Evolutionary conservation across 2,329 filamentous ascomycete species (phyloP), one percentile per base, ranked within the genome.

Genomic region (Ophiostoma perfectum): DNA sequence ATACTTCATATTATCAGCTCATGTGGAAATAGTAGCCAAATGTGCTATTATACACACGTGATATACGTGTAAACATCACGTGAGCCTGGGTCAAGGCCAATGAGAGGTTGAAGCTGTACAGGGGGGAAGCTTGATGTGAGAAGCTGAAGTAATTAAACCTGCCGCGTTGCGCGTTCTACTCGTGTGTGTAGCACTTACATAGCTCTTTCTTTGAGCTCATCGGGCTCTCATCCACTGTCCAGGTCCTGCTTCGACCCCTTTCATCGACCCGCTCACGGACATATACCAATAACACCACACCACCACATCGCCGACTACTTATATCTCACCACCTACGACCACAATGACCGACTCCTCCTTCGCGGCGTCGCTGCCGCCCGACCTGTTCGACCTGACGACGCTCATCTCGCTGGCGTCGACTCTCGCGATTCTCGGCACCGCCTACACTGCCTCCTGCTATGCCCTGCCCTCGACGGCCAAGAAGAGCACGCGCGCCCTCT

Each of bases 401-500:
- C 79, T 88, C 71, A 74, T 84, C 71, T 88, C 86, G 52, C 83
- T 89, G 63, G 78, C 80, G 64, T 82, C 82, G 16, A 86, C 84
- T 6, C 74, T 87, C 69, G 80, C 80, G 72, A 83, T 89, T 72
- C 77, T 85, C 18, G 74, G 77, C 67, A 75, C 79, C 68, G 84
- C 85, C 67, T 85, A 86, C 75, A 72, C 72, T 38, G 74, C 81
- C 36, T 87, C 86, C 9, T 79, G 79, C 42, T 73, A 71, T 65
- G 78, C 80, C 36, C 79, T 86, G 36, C 77, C 88, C 4, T 75
- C 81, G 0, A 79, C 84, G 1, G 76, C 80, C 49, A 85, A 87
- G 66, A 83, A 84, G 68, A 91, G 92, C 71, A 83, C 84, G 69
- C 92, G 93, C 71, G 81, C 91, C 76, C 88, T 97, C 72, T 97